Base-by-base conservation (phyloP, 192 early-diverging fungal genomes). In the Phlyctochytrium arcticum region DNA sequence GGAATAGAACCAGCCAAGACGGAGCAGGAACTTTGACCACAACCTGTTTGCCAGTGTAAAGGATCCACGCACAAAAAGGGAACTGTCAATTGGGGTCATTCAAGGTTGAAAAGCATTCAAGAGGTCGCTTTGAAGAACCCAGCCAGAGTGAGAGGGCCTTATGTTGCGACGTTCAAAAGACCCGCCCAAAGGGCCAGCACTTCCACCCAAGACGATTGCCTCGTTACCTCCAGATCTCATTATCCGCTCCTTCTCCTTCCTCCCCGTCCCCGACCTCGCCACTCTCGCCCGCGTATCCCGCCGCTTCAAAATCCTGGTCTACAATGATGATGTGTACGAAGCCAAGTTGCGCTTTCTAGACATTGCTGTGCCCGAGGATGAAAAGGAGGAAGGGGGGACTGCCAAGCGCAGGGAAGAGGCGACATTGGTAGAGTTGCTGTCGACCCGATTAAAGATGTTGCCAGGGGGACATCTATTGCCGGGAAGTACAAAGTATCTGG, bases 301-400 rank as follows among this genome's bases (percentile, higher is more conserved):
- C 32, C 79, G 89, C 0, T 83, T 88, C 66, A 92, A 92, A 67
- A 86, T 92, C 36, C 77, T 92, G 31, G 82, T 75, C 17, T 90
- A 91, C 72, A 81, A 84, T 30, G 88, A 92, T 65, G 87, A 83
- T 35, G 83, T 92, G 57, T 92, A 85, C 76, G 81, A 87, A 42
- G 74, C 67, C 3, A 90, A 89, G 62, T 71, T 92, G 17, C 58
- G 67, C 27, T 61, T 59, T 5, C 74, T 90, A 42, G 85, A 75
- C 29, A 72, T 84, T 50, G 29, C 48, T 1, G 55, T 23, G 57
- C 34, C 62, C 51, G 24, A 48, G 54, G 54, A 44, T 34, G 23
- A 21, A 12, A 26, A 27, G 36, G 30, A 29, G 26, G 48, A n/a
- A 37, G 53, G 34, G 46, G 68, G 46, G 34, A 33, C 23, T 2